These are phyloP conservation scores for Neurospora tetrasperma DNA, from an alignment of 495 filamentous ascomycete genomes.

Conservation along the genomic window DNA sequence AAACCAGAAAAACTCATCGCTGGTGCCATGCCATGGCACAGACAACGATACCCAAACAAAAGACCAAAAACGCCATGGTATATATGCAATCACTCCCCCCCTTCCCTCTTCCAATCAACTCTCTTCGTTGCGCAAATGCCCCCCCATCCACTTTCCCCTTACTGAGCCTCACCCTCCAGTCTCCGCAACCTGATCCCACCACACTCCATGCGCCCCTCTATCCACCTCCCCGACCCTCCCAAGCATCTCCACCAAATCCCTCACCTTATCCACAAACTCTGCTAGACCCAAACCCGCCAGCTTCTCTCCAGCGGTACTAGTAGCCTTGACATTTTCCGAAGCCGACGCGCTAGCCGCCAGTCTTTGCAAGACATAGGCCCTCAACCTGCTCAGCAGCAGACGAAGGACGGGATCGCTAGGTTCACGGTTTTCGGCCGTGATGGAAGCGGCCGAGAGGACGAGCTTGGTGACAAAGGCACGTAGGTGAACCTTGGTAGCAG, in stretches of 20 bases:
- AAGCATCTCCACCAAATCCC: conserved; percentile 70
- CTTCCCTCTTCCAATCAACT: background rate
- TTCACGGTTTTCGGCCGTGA: conserved; percentile 21
- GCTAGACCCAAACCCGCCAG: conserved; percentile 70
- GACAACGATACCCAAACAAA: background rate
- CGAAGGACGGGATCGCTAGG: conserved; percentile 71
- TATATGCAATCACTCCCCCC: background rate
- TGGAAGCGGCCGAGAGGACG: conserved; percentile 29
- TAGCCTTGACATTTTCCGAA: conserved; percentile 70
- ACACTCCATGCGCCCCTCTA: conserved; percentile 61
- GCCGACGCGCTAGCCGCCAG: conserved; percentile 59
- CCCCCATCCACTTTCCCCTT: no score
- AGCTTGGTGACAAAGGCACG: conserved; percentile 42
- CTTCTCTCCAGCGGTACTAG: conserved; percentile 72
- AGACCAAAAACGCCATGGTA: background rate
- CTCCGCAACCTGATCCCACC: conserved; percentile 65
- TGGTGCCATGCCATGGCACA: background rate
- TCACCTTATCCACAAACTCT: conserved; percentile 82
- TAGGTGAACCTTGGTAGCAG: conserved; percentile 49
- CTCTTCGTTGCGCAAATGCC: background rate
- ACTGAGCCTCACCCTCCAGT: conserved; percentile 22
- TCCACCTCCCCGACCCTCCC: conserved; percentile 68
- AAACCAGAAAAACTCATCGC: background rate
- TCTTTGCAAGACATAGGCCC: conserved; percentile 64
- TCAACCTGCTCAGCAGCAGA: conserved; percentile 65